Evolutionary conservation across 2,329 filamentous ascomycete genomes (phyloP).

Genomic region (Sclerotinia nivalis): DNA sequence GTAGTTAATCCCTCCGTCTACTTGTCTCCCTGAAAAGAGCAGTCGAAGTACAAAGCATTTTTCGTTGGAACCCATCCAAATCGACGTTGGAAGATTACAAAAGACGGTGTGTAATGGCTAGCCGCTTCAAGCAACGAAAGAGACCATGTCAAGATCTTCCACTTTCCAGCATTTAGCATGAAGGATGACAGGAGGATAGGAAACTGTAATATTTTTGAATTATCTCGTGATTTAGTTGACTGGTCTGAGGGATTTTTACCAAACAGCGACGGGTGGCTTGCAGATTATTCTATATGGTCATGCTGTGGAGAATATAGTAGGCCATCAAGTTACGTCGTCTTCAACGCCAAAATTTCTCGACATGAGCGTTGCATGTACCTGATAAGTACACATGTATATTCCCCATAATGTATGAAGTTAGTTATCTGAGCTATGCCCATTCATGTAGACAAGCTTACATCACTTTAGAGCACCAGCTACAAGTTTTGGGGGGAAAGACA

Average conservation of each 20-base stretch:
- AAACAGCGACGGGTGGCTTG: too few species aligned
- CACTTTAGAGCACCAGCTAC: background rate
- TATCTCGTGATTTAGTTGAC: background rate
- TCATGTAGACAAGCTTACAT: background rate
- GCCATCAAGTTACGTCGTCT: too few species aligned
- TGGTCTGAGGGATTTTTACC: background rate
- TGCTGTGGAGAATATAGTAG: background rate
- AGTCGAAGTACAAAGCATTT: background rate
- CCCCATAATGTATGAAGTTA: background rate
- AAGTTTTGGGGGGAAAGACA: background rate
- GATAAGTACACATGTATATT: background rate
- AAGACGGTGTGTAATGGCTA: background rate
- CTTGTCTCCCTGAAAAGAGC: background rate
- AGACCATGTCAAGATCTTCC: background rate
- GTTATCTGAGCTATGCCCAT: background rate
- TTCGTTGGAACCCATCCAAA: too few species aligned
- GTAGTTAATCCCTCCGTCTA: too few species aligned
- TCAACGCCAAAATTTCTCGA: too few species aligned
- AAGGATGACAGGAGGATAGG: background rate
- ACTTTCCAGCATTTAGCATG: background rate
- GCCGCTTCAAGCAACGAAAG: background rate
- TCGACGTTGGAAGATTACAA: background rate
- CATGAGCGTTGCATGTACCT: background rate
- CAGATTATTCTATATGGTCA: background rate
- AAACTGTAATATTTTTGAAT: background rate